phyloP scores from a whole-genome alignment of 2,329 filamentous ascomycete species.

The Fusarium sublunatum region DNA sequence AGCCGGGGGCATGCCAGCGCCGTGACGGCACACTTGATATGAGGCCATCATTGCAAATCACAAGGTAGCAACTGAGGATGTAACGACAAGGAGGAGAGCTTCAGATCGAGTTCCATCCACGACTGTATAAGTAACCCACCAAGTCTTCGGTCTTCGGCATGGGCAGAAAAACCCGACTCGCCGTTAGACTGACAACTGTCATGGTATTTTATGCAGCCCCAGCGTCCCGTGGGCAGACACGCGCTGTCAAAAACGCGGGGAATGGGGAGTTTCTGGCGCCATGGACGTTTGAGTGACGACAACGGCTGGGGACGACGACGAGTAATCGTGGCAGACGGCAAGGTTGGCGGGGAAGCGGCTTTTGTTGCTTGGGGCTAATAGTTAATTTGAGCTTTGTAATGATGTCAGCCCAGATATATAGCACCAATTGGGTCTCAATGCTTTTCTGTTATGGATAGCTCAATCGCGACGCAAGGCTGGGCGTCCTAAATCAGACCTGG shows the following conservation, averaged over 20 bases:
- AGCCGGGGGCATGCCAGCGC: constrained; percentile 18
- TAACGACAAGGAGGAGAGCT: neutral
- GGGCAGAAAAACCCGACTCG: constrained; percentile 20
- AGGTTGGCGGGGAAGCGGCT: constrained; percentile 16
- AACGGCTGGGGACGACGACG: constrained; percentile 20
- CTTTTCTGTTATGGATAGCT: neutral
- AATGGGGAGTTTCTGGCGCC: constrained; percentile 22
- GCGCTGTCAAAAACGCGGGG: constrained; percentile 34
- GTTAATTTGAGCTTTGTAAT: neutral
- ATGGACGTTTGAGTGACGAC: constrained; percentile 37
- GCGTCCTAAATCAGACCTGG: neutral
- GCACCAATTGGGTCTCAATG: constrained; percentile 3
- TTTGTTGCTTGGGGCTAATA: constrained; percentile 22
- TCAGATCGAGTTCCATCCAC: constrained; percentile 4
- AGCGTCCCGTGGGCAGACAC: constrained; percentile 31
- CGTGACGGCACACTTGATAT: constrained; percentile 32
- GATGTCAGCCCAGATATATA: constrained; percentile 20
- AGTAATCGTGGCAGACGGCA: constrained; percentile 16
- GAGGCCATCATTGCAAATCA: constrained; percentile 16
- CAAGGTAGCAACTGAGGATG: neutral
- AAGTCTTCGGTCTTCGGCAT: neutral
- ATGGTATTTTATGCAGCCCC: constrained; percentile 15
- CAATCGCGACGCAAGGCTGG: neutral
- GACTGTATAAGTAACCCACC: constrained; percentile 24
- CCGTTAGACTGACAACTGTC: neutral